These are phyloP conservation scores for Sanghuangporus baumii DNA, from an alignment of 1,284 basidiomycete species.

Conservation along the genomic window DNA sequence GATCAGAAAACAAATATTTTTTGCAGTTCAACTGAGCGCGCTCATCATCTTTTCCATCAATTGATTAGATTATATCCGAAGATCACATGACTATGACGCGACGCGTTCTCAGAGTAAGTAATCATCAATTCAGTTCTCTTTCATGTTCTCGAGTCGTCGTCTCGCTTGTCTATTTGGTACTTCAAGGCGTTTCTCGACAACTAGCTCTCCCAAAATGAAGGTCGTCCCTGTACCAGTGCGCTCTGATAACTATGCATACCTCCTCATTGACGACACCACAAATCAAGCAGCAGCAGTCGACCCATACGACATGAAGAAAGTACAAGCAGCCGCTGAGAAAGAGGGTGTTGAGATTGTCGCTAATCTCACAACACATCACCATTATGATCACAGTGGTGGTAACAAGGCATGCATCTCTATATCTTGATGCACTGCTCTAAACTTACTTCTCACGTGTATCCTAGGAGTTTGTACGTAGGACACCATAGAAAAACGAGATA, in stretches of 20 bases:
- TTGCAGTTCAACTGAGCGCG: neutral
- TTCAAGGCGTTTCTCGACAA: neutral
- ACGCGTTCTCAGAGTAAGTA: neutral
- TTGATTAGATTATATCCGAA: neutral
- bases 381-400: slow-evolving; percentile 87
- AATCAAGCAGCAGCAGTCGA: slow-evolving; percentile 76
- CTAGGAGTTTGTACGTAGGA: slow-evolving; percentile 9
- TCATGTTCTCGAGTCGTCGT: neutral
- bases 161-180: neutral
- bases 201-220: slow-evolving; percentile 43
- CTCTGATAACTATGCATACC: slow-evolving; percentile 86
- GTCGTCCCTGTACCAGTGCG: slow-evolving; percentile 74
- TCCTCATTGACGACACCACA: slow-evolving; percentile 69
- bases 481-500: neutral
- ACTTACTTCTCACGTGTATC: neutral
- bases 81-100: slow-evolving; percentile 1
- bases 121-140: neutral
- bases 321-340: slow-evolving; percentile 60
- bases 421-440: neutral
- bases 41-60: neutral
- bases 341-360: slow-evolving; percentile 70
- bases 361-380: slow-evolving; percentile 85
- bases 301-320: slow-evolving; percentile 78
- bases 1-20: neutral
- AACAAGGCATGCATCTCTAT: slow-evolving; percentile 46